Conservation (phyloP, 768 basidiomycete genomes). For the Lactarius quietus region DNA sequence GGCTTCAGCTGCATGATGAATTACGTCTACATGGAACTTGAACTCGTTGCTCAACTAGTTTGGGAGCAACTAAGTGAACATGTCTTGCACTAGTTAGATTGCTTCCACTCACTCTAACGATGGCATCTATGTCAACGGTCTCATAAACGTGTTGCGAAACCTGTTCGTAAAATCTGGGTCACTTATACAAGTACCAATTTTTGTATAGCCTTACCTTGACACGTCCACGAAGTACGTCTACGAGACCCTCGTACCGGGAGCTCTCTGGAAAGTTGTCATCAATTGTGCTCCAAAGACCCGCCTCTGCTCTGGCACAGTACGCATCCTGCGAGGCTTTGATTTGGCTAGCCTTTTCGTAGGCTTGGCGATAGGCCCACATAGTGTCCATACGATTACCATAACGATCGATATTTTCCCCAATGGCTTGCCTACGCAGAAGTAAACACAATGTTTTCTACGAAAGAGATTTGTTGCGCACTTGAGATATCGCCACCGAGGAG, state of each 20-base stretch:
- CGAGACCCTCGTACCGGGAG: constrained; percentile 66
- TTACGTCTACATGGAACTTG: constrained; percentile 70
- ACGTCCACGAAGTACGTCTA: constrained; percentile 80
- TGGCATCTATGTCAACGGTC: constrained; percentile 68
- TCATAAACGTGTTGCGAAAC: constrained; percentile 69
- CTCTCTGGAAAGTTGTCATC: constrained; percentile 61
- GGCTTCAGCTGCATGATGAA: constrained; percentile 79
- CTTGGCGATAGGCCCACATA: constrained; percentile 74
- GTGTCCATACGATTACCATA: constrained; percentile 63
- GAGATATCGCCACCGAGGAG: constrained; percentile 75
- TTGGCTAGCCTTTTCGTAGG: constrained; percentile 70
- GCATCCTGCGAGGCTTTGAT: constrained; percentile 66
- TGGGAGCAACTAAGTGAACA: background rate
- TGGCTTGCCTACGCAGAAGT: constrained; percentile 34
- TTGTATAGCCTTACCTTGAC: constrained; percentile 56
- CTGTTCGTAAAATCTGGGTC: constrained; percentile 32
- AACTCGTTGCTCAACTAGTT: constrained; percentile 76
- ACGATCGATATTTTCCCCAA: constrained; percentile 14
- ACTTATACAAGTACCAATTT: background rate
- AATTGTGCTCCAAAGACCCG: constrained; percentile 39
- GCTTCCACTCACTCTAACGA: constrained; percentile 55
- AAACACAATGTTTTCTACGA: background rate
- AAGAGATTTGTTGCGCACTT: constrained; percentile 45
- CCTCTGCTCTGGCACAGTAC: constrained; percentile 62
- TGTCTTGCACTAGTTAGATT: background rate